These are phyloP conservation scores for Physcomitrium patens DNA, from an alignment of 225 moss, liverwort and hornwort species.

Conservation along the genomic window DNA sequence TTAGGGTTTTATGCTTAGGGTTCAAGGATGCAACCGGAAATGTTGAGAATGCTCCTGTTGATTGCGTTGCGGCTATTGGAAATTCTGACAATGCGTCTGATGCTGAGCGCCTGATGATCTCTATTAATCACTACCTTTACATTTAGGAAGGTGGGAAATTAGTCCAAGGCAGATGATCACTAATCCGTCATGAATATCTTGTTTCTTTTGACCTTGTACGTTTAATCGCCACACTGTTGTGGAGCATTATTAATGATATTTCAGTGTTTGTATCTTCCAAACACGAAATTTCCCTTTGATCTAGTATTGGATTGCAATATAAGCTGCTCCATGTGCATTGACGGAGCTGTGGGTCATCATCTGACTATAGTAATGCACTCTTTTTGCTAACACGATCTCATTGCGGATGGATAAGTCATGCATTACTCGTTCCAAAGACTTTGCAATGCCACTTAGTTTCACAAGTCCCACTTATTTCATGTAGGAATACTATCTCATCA, in stretches of 20 bases:
- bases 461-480: background rate
- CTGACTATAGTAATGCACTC: background rate
- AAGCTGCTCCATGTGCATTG: background rate
- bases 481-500: background rate
- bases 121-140: background rate
- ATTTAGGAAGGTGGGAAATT: constrained; percentile 4
- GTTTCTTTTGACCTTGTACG: background rate
- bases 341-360: background rate
- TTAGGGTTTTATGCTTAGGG: constrained; percentile 18
- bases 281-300: background rate
- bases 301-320: background rate
- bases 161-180: background rate
- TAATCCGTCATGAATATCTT: constrained; percentile 5
- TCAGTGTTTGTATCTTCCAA: background rate
- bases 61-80: background rate
- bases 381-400: background rate
- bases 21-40: background rate
- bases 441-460: background rate
- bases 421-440: background rate
- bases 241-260: background rate
- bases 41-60: background rate
- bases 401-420: background rate
- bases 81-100: background rate
- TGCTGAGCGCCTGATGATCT: constrained; percentile 12
- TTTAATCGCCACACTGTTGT: background rate